A percentile compares a stretch with the other conserved stretches of the same genome.
Evolutionary conservation across 805 yeast species (phyloP).

Genomic region (Saturnispora sekii): DNA sequence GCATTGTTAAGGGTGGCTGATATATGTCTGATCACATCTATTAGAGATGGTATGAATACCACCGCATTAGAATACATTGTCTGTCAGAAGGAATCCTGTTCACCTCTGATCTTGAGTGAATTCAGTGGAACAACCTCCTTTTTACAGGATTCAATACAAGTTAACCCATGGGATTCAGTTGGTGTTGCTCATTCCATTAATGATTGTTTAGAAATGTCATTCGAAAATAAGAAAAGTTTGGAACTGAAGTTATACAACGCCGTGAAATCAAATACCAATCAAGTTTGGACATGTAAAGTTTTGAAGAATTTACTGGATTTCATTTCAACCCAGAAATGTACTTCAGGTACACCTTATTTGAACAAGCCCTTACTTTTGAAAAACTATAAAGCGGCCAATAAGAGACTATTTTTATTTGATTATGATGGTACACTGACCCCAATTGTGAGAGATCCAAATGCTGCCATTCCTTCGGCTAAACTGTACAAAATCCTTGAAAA

Average conservation of each 20-base stretch:
- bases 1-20: constrained; percentile 88
- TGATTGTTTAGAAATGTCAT: constrained; percentile 49
- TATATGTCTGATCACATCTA: constrained; percentile 76
- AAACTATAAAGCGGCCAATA: constrained; percentile 48
- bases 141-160: constrained; percentile 62
- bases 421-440: constrained; percentile 98
- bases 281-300: constrained; percentile 67
- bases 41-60: constrained; percentile 95
- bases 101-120: constrained; percentile 83
- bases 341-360: constrained; percentile 69
- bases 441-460: constrained; percentile 94
- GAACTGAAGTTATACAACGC: constrained; percentile 50
- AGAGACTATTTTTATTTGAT: constrained; percentile 81
- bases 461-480: constrained; percentile 86
- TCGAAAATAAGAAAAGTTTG: constrained; percentile 33
- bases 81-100: constrained; percentile 63
- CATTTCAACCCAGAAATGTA: constrained; percentile 29
- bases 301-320: constrained; percentile 31
- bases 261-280: constrained; percentile 64
- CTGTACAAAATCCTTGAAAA: constrained; percentile 48
- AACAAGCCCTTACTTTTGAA: constrained; percentile 57
- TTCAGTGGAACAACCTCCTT: constrained; percentile 83
- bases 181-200: constrained; percentile 83
- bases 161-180: constrained; percentile 95
- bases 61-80: constrained; percentile 88